These are phyloP conservation scores for Amanita polypyramis DNA, from an alignment of 768 basidiomycete species.

Conservation along the genomic window DNA sequence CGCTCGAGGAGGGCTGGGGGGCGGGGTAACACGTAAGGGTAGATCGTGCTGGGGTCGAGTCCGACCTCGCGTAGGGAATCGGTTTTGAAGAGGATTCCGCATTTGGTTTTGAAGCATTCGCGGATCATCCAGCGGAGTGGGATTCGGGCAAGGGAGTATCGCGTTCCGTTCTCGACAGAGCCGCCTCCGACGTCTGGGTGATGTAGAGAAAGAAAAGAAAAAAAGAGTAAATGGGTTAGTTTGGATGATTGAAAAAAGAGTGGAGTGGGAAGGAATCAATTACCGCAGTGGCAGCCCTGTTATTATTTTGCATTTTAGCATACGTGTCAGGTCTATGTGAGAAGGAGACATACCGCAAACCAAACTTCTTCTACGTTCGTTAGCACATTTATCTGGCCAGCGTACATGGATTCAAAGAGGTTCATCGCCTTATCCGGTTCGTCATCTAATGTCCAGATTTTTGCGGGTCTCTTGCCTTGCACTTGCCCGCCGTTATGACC, in stretches of 20 bases:
- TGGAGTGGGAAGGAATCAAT: slow-evolving; percentile 9
- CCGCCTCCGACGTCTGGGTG: slow-evolving; percentile 48
- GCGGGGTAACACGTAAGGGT: slow-evolving; percentile 27
- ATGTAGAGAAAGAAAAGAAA: neutral
- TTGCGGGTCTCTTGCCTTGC: too few relatives aligned
- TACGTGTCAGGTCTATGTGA: neutral
- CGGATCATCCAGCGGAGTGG: slow-evolving; percentile 65
- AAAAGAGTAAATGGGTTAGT: slow-evolving; percentile 3
- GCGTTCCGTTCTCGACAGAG: slow-evolving; percentile 34
- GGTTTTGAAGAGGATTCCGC: slow-evolving; percentile 51
- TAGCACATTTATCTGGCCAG: slow-evolving; percentile 7
- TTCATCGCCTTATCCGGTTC: slow-evolving; percentile 18
- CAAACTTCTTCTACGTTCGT: slow-evolving; percentile 56
- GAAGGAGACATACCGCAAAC: slow-evolving; percentile 37
- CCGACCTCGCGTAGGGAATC: slow-evolving; percentile 36
- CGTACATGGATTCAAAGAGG: slow-evolving; percentile 23
- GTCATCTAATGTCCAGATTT: slow-evolving; percentile 11
- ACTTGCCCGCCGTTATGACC: too few relatives aligned
- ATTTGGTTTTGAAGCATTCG: slow-evolving; percentile 49
- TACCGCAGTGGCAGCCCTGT: slow-evolving; percentile 39
- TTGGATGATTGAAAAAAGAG: neutral
- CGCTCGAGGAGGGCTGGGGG: slow-evolving; percentile 21
- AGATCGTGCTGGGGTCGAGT: slow-evolving; percentile 36
- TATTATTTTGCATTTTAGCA: too few relatives aligned
- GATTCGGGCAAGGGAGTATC: slow-evolving; percentile 40